Evolutionary conservation across 139 green algal species (phyloP).

Genomic region (Astrephomene gubernaculifera): DNA sequence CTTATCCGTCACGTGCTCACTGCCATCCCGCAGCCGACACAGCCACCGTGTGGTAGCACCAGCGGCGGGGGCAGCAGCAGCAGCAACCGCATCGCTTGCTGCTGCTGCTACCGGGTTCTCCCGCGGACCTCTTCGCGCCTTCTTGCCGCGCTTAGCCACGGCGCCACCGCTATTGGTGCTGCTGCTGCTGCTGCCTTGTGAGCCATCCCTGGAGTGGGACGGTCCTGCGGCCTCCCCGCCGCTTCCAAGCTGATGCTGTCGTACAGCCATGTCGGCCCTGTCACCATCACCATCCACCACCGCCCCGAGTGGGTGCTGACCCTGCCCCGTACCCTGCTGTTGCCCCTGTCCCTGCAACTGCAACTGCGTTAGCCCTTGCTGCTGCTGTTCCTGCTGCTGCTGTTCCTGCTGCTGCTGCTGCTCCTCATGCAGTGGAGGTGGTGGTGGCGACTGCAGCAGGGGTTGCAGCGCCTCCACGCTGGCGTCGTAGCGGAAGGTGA

Average conservation of each 20-base stretch:
- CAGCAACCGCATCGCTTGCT: neutral
- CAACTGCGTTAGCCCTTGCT: neutral
- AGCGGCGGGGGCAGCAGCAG: neutral
- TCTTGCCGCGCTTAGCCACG: conserved; percentile 1
- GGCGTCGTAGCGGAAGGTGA: conserved; percentile 54
- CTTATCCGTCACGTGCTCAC: conserved; percentile 27
- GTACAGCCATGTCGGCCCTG: neutral
- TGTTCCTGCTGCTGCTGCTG: neutral
- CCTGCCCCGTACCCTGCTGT: neutral
- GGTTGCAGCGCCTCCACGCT: conserved; percentile 57
- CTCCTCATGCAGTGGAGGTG: too few species aligned
- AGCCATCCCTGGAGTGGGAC: too few species aligned
- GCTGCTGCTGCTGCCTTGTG: neutral
- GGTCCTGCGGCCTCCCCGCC: neutral
- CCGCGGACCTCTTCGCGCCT: neutral
- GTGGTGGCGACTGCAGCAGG: neutral
- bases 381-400: conserved; percentile 1
- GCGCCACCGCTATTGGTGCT: neutral
- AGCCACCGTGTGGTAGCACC: neutral
- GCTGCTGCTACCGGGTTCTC: neutral
- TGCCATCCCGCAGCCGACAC: conserved; percentile 34
- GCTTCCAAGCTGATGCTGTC: neutral
- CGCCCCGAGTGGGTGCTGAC: too few species aligned
- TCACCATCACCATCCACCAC: too few species aligned
- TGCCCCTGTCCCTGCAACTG: neutral